phyloP scores from a whole-genome alignment of 2,329 filamentous ascomycete genomes.

The Herpomyces periplanetae region DNA sequence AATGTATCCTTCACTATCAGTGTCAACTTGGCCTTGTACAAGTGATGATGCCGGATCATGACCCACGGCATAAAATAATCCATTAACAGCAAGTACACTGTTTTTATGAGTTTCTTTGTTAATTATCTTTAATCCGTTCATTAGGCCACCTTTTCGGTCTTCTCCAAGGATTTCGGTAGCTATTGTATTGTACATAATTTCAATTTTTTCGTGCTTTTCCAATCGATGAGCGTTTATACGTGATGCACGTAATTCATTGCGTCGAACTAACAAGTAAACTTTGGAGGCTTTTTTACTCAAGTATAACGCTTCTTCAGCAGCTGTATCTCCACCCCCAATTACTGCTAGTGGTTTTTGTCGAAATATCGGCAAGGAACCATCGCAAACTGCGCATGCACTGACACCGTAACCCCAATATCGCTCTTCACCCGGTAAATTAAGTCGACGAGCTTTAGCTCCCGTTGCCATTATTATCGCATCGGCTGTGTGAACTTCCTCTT shows the following conservation, averaged over 20 bases:
- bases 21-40: conserved; percentile 58
- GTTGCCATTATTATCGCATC: conserved; percentile 80
- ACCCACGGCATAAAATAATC: conserved; percentile 83
- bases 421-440: conserved; percentile 53
- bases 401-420: conserved; percentile 94
- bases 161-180: conserved; percentile 55
- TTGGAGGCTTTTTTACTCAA: conserved; percentile 87
- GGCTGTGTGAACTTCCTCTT: conserved; percentile 34
- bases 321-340: conserved; percentile 81
- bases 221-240: conserved; percentile 70
- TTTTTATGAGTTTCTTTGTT: conserved; percentile 31
- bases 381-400: conserved; percentile 81
- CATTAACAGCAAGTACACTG: conserved; percentile 57
- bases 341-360: conserved; percentile 78
- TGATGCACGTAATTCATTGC: conserved; percentile 47
- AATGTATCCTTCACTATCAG: conserved; percentile 66
- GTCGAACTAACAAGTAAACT: conserved; percentile 68
- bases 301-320: conserved; percentile 87
- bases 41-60: conserved; percentile 75
- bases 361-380: conserved; percentile 88
- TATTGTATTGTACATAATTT: conserved; percentile 45
- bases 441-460: conserved; percentile 52
- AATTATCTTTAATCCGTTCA: conserved; percentile 55
- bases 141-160: conserved; percentile 28
- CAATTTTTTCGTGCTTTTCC: conserved; percentile 49